phyloP scores from a whole-genome alignment of 2,329 filamentous ascomycete species.

The Pyricularia sp. region DNA sequence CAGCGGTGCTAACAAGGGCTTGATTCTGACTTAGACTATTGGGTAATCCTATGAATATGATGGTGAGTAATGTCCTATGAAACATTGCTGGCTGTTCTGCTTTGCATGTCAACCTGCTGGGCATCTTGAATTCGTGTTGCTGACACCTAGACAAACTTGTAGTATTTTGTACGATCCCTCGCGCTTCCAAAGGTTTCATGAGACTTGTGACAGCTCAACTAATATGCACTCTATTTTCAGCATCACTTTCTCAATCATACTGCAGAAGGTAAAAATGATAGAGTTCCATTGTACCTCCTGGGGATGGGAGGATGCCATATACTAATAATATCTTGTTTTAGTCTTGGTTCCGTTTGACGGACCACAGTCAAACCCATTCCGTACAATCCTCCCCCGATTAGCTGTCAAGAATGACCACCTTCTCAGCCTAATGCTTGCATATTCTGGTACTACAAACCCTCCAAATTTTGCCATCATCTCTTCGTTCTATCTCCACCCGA shows the following conservation, averaged over 20 bases:
- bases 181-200: background rate
- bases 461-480: background rate
- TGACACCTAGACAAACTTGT: background rate
- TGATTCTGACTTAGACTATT: slow-evolving; percentile 27
- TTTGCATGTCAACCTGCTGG: background rate
- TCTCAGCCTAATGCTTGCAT: slow-evolving; percentile 68
- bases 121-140: background rate
- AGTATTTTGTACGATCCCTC: slow-evolving; percentile 31
- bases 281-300: background rate
- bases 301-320: background rate
- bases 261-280: slow-evolving; percentile 29
- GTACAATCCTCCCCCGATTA: slow-evolving; percentile 45
- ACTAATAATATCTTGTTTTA: slow-evolving; percentile 5
- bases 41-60: slow-evolving; percentile 71
- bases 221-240: slow-evolving; percentile 6
- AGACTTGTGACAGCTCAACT: background rate
- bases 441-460: slow-evolving; percentile 38
- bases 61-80: slow-evolving; percentile 28
- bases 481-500: background rate
- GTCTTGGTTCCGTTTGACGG: slow-evolving; percentile 42
- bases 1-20: background rate
- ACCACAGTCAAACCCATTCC: slow-evolving; percentile 41
- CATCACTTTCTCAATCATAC: slow-evolving; percentile 71
- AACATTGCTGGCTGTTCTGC: background rate
- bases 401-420: slow-evolving; percentile 61